Evolutionary conservation across 305 asterid genomes (phyloP).

Genomic region (Rubia balearica): DNA sequence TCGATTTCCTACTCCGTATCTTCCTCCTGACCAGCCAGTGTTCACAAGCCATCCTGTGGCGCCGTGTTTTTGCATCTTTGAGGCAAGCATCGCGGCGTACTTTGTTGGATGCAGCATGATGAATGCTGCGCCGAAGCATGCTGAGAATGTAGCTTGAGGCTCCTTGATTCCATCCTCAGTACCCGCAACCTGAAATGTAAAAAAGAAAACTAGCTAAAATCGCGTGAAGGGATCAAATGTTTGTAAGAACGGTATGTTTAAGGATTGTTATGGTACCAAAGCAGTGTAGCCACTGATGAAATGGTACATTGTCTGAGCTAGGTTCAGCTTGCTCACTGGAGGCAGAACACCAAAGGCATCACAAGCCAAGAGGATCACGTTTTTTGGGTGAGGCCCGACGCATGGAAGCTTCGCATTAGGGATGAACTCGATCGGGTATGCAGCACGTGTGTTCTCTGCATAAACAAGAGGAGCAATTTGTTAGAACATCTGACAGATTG

Average conservation of each 20-base stretch:
- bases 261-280: constrained; percentile 32
- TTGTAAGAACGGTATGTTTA: neutral
- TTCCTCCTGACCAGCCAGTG: constrained; percentile 98
- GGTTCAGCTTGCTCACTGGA: constrained; percentile 83
- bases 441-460: constrained; percentile 91
- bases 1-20: constrained; percentile 78
- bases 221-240: neutral
- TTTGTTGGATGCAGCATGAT: constrained; percentile 92
- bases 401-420: constrained; percentile 94
- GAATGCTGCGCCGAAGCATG: constrained; percentile 98
- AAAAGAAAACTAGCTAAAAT: neutral
- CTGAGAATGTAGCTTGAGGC: constrained; percentile 91
- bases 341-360: constrained; percentile 99
- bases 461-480: neutral
- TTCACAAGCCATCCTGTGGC: constrained; percentile 95
- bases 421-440: constrained; percentile 91
- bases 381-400: constrained; percentile 92
- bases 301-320: constrained; percentile 94
- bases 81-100: constrained; percentile 85
- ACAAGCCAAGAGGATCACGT: constrained; percentile 88
- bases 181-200: constrained; percentile 62
- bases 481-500: neutral
- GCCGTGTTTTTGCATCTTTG: constrained; percentile 81
- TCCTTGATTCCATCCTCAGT: constrained; percentile 95
- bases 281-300: constrained; percentile 98